phyloP scores from a whole-genome alignment of 1,139 yeast species.

The Wickerhamiella pararugosa region DNA sequence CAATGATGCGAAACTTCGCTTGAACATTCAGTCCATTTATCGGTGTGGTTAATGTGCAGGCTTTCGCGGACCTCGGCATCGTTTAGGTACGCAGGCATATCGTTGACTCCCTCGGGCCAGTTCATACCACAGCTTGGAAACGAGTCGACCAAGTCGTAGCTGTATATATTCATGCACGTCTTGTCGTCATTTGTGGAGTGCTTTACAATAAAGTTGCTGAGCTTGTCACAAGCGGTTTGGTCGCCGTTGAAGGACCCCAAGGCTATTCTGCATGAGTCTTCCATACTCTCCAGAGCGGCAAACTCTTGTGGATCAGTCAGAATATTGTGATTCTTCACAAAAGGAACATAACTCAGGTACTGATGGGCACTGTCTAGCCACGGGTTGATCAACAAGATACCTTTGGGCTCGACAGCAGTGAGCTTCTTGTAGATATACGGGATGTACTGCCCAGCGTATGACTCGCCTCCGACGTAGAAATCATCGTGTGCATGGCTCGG shows the following conservation, averaged over 20 bases:
- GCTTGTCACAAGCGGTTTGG: conserved; percentile 15
- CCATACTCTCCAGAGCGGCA: conserved; percentile 22
- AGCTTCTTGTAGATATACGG: conserved; percentile 71
- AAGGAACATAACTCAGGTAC: conserved; percentile 69
- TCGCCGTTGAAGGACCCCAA: conserved; percentile 22
- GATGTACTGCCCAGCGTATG: conserved; percentile 93
- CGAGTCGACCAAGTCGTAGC: conserved; percentile 51
- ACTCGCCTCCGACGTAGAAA: conserved; percentile 78
- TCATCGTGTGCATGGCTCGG: conserved; percentile 58
- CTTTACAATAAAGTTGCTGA: conserved; percentile 12
- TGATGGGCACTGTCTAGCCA: conserved; percentile 91
- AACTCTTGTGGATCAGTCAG: conserved; percentile 26
- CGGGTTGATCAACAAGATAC: conserved; percentile 42
- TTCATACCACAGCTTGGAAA: conserved; percentile 84
- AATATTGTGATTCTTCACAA: conserved; percentile 43
- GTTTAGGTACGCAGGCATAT: conserved; percentile 47
- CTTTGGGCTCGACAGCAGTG: conserved; percentile 28
- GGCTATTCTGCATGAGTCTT: conserved; percentile 20
- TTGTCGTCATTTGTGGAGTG: conserved; percentile 16
- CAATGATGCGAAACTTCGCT: conserved; percentile 40
- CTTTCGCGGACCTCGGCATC: conserved; percentile 40
- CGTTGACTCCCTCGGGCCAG: conserved; percentile 71
- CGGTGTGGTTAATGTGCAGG: conserved; percentile 26
- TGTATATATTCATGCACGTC: conserved; percentile 70
- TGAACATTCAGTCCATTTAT: conserved; percentile 67